Evolutionary conservation across 805 yeast genomes (phyloP).

Genomic region (Candida nonsorbophila): DNA sequence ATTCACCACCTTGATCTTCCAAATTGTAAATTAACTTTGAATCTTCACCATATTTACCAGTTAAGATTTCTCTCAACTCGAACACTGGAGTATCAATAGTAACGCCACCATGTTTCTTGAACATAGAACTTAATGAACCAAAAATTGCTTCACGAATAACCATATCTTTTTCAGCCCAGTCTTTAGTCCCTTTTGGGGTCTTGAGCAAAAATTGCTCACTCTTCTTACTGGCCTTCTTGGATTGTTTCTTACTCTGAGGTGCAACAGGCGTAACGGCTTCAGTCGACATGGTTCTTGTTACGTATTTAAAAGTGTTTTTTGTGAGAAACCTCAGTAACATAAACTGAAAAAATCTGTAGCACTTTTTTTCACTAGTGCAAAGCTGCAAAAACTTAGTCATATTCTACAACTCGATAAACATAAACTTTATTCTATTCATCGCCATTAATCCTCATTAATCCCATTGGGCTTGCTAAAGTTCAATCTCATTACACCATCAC

Average conservation of each 20-base stretch:
- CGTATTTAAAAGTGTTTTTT: no score
- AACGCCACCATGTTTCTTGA: constrained; percentile 96
- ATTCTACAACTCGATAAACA: no score
- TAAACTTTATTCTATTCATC: no score
- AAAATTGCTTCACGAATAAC: constrained; percentile 87
- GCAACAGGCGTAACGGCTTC: constrained; percentile 2
- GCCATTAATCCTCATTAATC: constrained; percentile 32
- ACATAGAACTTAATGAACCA: constrained; percentile 61
- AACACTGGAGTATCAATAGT: constrained; percentile 98
- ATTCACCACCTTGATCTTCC: constrained; percentile 98
- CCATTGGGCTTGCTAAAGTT: constrained; percentile 35
- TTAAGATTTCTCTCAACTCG: constrained; percentile 88
- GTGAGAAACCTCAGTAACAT: constrained; percentile 1
- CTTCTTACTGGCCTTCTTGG: constrained; percentile 19
- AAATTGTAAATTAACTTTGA: constrained; percentile 92
- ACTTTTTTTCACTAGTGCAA: no score
- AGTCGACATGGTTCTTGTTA: not conserved
- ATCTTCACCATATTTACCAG: constrained; percentile 98
- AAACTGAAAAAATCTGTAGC: not conserved
- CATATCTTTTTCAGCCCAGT: constrained; percentile 99
- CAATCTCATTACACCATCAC: constrained; percentile 47
- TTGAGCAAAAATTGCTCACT: constrained; percentile 68
- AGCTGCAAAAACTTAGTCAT: no score
- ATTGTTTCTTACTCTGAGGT: constrained; percentile 2
- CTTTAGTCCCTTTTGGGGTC: constrained; percentile 95